phyloP scores from a whole-genome alignment of 805 yeast genomes.

The Yarrowia porcina region DNA sequence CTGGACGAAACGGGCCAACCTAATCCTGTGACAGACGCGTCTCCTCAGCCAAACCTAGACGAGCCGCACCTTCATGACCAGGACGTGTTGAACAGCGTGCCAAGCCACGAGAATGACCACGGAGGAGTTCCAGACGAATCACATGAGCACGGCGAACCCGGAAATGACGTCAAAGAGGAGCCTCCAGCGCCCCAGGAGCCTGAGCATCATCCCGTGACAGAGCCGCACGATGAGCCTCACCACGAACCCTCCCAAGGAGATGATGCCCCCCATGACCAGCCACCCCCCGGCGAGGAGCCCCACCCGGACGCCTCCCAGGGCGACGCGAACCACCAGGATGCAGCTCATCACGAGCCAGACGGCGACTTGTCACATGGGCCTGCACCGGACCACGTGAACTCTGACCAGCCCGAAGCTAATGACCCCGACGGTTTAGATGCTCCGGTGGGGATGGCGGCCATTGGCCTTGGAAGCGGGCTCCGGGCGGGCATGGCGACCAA shows the following conservation, averaged over 20 bases:
- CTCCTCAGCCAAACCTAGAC: not conserved
- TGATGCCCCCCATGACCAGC: not conserved
- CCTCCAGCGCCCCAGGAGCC: not conserved
- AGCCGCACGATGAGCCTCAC: not conserved
- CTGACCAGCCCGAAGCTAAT: slow-evolving; percentile 14
- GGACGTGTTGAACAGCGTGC: slow-evolving; percentile 2
- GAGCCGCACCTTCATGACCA: not conserved
- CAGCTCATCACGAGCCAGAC: not conserved
- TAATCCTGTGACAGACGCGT: slow-evolving; percentile 9
- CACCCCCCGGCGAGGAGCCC: slow-evolving; percentile 2
- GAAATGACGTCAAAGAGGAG: not conserved
- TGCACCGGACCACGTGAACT: not conserved
- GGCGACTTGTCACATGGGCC: slow-evolving; percentile 1
- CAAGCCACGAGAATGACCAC: not conserved
- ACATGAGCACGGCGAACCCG: not conserved
- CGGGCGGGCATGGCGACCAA: not conserved
- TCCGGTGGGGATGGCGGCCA: slow-evolving; percentile 1
- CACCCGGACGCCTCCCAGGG: not conserved
- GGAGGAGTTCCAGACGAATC: not conserved
- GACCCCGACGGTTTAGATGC: not conserved
- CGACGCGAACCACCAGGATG: not conserved
- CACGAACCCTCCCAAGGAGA: not conserved
- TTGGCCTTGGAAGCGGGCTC: not conserved
- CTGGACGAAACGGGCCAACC: not conserved
- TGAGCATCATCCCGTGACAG: not conserved